Evolutionary conservation across 2,329 filamentous ascomycete genomes (phyloP).

Genomic region (Ophiostoma sp.): DNA sequence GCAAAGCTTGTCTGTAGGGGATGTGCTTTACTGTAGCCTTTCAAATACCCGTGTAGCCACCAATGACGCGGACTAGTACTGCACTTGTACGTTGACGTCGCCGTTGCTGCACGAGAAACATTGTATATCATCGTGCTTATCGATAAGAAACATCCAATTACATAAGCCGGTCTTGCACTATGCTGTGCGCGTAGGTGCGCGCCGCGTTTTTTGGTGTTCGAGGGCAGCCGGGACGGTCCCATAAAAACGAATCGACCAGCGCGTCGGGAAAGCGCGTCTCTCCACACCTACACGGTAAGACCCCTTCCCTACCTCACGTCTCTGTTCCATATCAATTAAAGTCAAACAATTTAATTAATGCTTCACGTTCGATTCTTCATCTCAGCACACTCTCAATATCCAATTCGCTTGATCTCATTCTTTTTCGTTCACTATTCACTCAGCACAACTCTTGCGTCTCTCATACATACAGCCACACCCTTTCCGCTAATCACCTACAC

Average conservation of each 20-base stretch:
- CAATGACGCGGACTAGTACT: not conserved
- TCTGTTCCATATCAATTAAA: constrained; percentile 6
- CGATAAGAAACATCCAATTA: not conserved
- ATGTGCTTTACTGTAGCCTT: no score
- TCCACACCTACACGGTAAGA: constrained; percentile 13
- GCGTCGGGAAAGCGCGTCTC: constrained; percentile 23
- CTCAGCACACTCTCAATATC: not conserved
- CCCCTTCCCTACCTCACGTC: not conserved
- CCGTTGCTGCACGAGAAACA: not conserved
- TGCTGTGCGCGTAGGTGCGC: not conserved
- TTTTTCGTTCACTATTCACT: not conserved
- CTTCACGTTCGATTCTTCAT: not conserved
- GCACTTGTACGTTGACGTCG: not conserved
- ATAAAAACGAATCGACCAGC: constrained; percentile 18
- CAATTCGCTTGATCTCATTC: not conserved
- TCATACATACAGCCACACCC: not conserved
- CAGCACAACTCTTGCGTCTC: not conserved
- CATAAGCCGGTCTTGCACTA: not conserved
- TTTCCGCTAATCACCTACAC: not conserved
- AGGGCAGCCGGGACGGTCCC: constrained; percentile 17
- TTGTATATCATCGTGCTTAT: not conserved
- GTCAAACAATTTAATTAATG: not conserved
- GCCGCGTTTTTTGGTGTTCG: constrained; percentile 20
- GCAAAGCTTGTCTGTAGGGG: no score
- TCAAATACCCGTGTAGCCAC: no score